Evolutionary conservation across 2,329 filamentous ascomycete genomes (phyloP), one percentile per base, ranked within the genome.

Genomic region (Aspergillus transmontanensis): DNA sequence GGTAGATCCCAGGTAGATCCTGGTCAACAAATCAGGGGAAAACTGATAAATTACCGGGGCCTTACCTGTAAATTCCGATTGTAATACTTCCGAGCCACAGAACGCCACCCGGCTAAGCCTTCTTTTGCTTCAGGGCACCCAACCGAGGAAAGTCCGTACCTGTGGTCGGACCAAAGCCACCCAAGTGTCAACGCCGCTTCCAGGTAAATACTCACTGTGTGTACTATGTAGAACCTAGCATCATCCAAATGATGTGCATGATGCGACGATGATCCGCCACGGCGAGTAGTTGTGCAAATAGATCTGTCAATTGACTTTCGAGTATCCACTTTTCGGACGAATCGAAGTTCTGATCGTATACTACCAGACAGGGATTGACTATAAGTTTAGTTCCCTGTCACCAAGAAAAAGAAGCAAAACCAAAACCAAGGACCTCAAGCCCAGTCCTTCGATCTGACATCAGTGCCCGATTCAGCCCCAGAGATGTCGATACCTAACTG

Each of bases 271-370:
- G 30, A 54, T 54, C 46, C 28, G 21, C 30, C 3, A n/a, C 16
- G 28, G 5, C 10, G 51, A 5, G 19, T 39, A 10, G 21, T 4
- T 55, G 28, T 21, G 36, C n/a, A 14, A 39, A 26, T 23, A 23
- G n/a, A 21, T 11, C 32, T 55, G 32, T 4, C 34, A 55, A 55
- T 55, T 55, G 51, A 39, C 51, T 55, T 55, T 55, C 9, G 9
- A 23, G 30, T 55, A 26, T 39, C 51, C 51, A 41, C 51, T 55
- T 55, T 55, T 55, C 32, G n/a, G 51, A 41, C 51, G 51, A 55
- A 55, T 55, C n/a, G 51, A 39, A 6, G 34, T 21, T 16, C 16
- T 19, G 32, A 53, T 32, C n/a, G 51, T 55, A 55, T 55, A 55
- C 51, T 39, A 4, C 12, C 14, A 23, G 51, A 39, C 51, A 39